Evolutionary conservation across 2,329 filamentous ascomycete genomes (phyloP), one percentile per base, ranked within the genome.

Genomic region (Corynespora cassiicola): DNA sequence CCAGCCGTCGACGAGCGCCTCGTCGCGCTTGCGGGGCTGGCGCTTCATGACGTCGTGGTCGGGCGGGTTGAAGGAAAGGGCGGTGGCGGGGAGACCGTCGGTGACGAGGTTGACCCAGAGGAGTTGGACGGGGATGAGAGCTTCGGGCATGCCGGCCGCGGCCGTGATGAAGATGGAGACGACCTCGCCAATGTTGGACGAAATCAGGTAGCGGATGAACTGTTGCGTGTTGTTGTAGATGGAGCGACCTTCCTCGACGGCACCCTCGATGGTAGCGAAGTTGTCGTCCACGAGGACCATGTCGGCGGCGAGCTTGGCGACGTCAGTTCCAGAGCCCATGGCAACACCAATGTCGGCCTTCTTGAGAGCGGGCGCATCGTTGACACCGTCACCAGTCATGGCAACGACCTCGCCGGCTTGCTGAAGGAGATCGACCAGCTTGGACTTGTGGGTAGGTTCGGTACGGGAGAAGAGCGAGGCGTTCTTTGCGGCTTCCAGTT

Each of bases 181-280:
- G 22, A 99, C 94, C 70, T 99, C 94, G 60, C 94, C 95, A 54
- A 99, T 99, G 76, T 99, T 99, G 50, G 92, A 97, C 7, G 92
- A 97, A 69, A 99, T 99, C 46, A 99, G 81, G 70, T 99, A 99
- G 32, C 95, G 89, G 73, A 99, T 99, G 73, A 99, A 99, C 69
- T 99, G 94, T 68, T 99, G 94, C 5, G 94, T 99, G 79, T 99
- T 99, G 85, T 94, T 97, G 81, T 96, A 99, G 73, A 99, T 99
- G 50, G 91, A 91, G 48, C 94, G 87, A 36, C 94, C 94, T 73
- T 99, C 94, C 69, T 99, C 94, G 50, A 99, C 91, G 32, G 94
- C 94, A 39, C 90, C 79, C 68, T 96, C 89, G 55, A 99, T 99
- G 3, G 94, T 99, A 47, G 94, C 94, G 70, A 99, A 99, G 78